A percentile compares a stretch with the other conserved stretches of the same genome.
phyloP scores from a whole-genome alignment of 805 yeast species.

The Wickerhamiella spandovensis region DNA sequence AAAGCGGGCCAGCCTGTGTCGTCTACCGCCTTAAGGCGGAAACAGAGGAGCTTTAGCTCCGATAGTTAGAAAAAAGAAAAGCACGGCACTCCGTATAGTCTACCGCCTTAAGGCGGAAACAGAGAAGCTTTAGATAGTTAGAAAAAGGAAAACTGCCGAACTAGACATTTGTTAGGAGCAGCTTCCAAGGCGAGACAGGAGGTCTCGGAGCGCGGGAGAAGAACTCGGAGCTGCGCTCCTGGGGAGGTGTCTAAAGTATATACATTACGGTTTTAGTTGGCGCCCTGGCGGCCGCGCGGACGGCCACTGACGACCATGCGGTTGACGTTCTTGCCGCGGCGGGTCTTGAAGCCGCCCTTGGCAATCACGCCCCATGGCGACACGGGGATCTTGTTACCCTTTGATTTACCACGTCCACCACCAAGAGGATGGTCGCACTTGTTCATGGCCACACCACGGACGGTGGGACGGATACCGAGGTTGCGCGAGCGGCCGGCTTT shows the following conservation, averaged over 20 bases:
- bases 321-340: conserved; percentile 78
- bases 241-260: not conserved
- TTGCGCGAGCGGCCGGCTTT: conserved; percentile 93
- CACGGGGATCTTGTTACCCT: conserved; percentile 86
- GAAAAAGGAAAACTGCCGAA: no score
- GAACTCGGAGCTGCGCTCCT: no score
- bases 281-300: conserved; percentile 51
- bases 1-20: no score
- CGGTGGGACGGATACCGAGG: conserved; percentile 86
- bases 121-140: no score
- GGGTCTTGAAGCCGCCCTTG: conserved; percentile 86
- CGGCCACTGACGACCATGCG: conserved; percentile 81
- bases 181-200: no score
- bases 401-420: conserved; percentile 99
- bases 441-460: conserved; percentile 97
- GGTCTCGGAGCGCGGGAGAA: no score
- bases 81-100: no score
- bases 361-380: conserved; percentile 93
- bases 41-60: no score
- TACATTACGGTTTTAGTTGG: conserved; percentile 8
- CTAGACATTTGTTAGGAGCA: no score
- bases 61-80: no score
- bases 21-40: no score
- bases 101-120: no score
- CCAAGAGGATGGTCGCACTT: conserved; percentile 97